Evolutionary conservation across 148 eudicot genomes (phyloP).

Genomic region (Bassia scoparia): DNA sequence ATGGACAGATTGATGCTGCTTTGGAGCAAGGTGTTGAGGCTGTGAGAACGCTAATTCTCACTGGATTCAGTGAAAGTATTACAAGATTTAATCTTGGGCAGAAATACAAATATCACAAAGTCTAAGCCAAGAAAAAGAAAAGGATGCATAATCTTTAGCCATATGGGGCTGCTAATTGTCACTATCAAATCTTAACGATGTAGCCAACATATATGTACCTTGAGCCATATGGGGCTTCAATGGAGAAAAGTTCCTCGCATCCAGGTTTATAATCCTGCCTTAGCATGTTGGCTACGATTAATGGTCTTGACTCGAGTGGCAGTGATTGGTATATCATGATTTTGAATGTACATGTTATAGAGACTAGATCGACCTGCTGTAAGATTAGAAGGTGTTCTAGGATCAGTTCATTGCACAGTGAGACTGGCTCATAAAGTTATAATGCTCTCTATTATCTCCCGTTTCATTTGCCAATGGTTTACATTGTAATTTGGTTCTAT

Average conservation of each 20-base stretch:
- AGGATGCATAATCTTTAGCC: neutral
- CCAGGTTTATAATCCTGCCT: neutral
- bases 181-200: neutral
- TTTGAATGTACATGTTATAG: constrained; percentile 11
- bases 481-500: too few species aligned
- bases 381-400: neutral
- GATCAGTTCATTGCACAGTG: neutral
- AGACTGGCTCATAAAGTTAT: too few species aligned
- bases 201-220: neutral
- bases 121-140: constrained; percentile 19
- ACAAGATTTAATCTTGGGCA: constrained; percentile 82
- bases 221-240: neutral
- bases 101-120: constrained; percentile 91
- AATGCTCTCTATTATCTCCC: too few species aligned
- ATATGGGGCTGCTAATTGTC: neutral
- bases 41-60: constrained; percentile 54
- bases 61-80: constrained; percentile 61
- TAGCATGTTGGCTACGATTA: neutral
- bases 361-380: constrained; percentile 6
- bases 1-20: constrained; percentile 81
- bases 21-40: constrained; percentile 86
- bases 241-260: neutral
- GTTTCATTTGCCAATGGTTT: too few species aligned
- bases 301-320: neutral
- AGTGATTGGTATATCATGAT: neutral